Conservation (phyloP, 1,139 yeast species). For the Debaryomyces sp. region DNA sequence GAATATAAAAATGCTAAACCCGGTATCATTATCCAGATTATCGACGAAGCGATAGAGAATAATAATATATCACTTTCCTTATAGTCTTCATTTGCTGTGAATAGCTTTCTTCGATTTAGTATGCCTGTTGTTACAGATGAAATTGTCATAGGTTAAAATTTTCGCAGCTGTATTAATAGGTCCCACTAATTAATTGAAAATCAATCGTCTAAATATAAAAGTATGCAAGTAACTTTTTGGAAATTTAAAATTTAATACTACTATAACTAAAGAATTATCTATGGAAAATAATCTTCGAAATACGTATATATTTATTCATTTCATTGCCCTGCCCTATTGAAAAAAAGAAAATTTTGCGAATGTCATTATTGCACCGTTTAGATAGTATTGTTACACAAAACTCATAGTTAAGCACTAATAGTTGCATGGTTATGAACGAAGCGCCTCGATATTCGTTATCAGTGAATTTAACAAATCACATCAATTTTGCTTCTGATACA, state of each 20-base stretch:
- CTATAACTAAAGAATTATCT: neutral
- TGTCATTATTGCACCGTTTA: constrained; percentile 5
- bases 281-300: neutral
- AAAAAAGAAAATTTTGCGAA: constrained; percentile 1
- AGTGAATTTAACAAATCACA: constrained; percentile 6
- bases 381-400: constrained; percentile 5
- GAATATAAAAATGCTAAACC: constrained; percentile 93
- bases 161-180: constrained; percentile 5
- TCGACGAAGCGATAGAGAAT: constrained; percentile 63
- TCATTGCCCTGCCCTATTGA: constrained; percentile 4
- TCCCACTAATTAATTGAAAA: neutral
- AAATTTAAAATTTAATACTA: neutral
- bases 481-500: neutral
- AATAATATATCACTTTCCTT: constrained; percentile 47
- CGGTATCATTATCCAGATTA: constrained; percentile 92
- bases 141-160: constrained; percentile 6
- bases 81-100: constrained; percentile 44
- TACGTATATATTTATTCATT: constrained; percentile 7
- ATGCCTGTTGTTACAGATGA: constrained; percentile 11
- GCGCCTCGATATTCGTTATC: constrained; percentile 2
- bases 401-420: constrained; percentile 1
- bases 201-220: neutral
- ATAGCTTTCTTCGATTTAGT: constrained; percentile 32
- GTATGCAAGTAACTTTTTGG: neutral
- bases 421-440: constrained; percentile 3